Conservation (phyloP, 441 rosid species). For the Monsonia emarginata region DNA sequence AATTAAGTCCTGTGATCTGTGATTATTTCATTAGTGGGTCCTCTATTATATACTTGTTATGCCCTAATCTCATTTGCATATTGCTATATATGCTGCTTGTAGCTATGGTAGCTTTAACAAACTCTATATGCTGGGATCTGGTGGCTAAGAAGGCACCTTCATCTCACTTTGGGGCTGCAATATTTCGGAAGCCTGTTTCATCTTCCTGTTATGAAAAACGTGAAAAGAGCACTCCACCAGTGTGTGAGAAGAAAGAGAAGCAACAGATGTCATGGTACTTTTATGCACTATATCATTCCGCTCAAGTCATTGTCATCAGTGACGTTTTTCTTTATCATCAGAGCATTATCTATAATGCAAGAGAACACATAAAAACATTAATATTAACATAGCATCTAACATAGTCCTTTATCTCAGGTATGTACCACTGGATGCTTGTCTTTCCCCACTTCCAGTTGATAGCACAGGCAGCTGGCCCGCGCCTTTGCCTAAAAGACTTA, state of each 20-base stretch:
- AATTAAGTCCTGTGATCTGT: not conserved
- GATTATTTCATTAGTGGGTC: not conserved
- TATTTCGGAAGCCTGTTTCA: conserved; percentile 66
- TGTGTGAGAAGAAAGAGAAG: conserved; percentile 38
- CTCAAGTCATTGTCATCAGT: not conserved
- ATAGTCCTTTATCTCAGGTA: conserved; percentile 37
- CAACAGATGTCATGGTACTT: conserved; percentile 52
- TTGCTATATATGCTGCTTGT: conserved; percentile 22
- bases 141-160: conserved; percentile 50
- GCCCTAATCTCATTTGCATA: not conserved
- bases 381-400: not conserved
- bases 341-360: not conserved
- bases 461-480: conserved; percentile 47
- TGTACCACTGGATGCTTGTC: conserved; percentile 48
- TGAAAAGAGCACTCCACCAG: conserved; percentile 41
- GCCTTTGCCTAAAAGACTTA: conserved; percentile 69
- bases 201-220: conserved; percentile 54
- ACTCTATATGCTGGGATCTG: conserved; percentile 72
- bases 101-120: conserved; percentile 65
- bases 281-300: conserved; percentile 1
- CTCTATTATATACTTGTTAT: not conserved
- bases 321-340: not conserved
- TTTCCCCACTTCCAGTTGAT: conserved; percentile 53
- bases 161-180: conserved; percentile 61
- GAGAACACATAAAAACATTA: not conserved